These are phyloP conservation scores for Synchytrium microbalum DNA, from an alignment of 371 early-diverging fungal species.

Conservation along the genomic window DNA sequence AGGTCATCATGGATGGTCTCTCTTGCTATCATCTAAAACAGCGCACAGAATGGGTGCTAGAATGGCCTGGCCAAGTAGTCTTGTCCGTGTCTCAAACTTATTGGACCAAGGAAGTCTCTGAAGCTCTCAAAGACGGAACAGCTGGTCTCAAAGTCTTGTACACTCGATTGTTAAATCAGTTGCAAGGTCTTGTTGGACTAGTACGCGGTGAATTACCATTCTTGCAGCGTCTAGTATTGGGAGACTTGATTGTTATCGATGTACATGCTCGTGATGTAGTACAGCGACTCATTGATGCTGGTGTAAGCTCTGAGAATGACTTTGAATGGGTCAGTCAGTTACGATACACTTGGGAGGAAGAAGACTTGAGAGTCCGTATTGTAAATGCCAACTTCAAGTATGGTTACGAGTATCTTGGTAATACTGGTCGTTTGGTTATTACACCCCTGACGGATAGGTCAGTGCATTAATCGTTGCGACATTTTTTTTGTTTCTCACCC, in stretches of 20 bases:
- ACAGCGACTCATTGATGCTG: slow-evolving; percentile 38
- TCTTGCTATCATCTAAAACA: slow-evolving; percentile 28
- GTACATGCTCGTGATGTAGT: slow-evolving; percentile 50
- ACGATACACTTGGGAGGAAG: slow-evolving; percentile 53
- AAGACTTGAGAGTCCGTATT: slow-evolving; percentile 43
- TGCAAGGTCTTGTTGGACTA: slow-evolving; percentile 44
- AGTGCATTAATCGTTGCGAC: neutral
- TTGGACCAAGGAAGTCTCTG: slow-evolving; percentile 48
- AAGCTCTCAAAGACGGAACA: slow-evolving; percentile 37
- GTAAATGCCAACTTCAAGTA: slow-evolving; percentile 51
- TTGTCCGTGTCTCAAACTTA: slow-evolving; percentile 42
- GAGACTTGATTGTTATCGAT: slow-evolving; percentile 51
- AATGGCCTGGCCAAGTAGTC: slow-evolving; percentile 49
- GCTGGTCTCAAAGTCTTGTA: slow-evolving; percentile 32
- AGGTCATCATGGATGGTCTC: slow-evolving; percentile 40
- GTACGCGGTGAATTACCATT: slow-evolving; percentile 48
- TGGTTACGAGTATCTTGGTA: slow-evolving; percentile 36
- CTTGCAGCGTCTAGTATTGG: slow-evolving; percentile 36
- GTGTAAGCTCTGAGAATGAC: slow-evolving; percentile 39
- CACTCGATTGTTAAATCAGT: slow-evolving; percentile 29
- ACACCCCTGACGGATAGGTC: slow-evolving; percentile 35
- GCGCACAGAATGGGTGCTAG: slow-evolving; percentile 43
- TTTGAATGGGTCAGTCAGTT: slow-evolving; percentile 57
- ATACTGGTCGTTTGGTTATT: slow-evolving; percentile 50
- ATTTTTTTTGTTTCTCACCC: neutral